Conservation (phyloP, 352 stramenopile genomes). For the Globisporangium middletonii region DNA sequence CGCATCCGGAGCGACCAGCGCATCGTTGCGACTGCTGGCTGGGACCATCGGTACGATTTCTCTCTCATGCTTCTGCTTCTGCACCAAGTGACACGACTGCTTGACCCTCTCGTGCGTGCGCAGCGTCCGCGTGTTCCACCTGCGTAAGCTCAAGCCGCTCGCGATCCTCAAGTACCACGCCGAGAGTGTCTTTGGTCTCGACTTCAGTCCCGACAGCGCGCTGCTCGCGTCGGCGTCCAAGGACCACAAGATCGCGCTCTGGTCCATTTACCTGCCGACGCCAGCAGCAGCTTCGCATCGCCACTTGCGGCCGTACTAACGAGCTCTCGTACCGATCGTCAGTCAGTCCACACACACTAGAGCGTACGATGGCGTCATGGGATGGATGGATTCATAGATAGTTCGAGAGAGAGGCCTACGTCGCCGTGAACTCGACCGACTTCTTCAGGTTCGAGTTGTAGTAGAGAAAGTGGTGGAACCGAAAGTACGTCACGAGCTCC, state of each 20-base stretch:
- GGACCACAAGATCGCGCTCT: constrained; percentile 71
- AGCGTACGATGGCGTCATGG: no score
- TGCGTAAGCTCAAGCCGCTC: constrained; percentile 65
- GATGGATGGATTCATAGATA: no score
- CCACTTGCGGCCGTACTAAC: background rate
- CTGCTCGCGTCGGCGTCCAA: constrained; percentile 70
- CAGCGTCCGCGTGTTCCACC: constrained; percentile 65
- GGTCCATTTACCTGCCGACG: constrained; percentile 64
- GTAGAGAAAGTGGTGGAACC: constrained; percentile 85
- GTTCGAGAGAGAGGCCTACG: background rate
- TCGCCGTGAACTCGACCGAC: constrained; percentile 75
- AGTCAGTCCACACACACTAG: no score
- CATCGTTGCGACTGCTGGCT: constrained; percentile 74
- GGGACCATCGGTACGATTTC: constrained; percentile 49
- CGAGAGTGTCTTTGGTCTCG: constrained; percentile 67
- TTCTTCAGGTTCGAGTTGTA: constrained; percentile 88
- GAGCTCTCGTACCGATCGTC: no score
- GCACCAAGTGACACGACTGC: background rate
- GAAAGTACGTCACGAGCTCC: constrained; percentile 81
- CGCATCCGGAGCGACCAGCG: constrained; percentile 63
- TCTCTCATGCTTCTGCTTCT: background rate
- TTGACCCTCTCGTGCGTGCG: background rate
- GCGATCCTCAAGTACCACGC: constrained; percentile 77
- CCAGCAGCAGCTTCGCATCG: constrained; percentile 6
- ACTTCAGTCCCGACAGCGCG: constrained; percentile 59